Conservation (phyloP, 179 eudicot species). For the Camellia oleifera region DNA sequence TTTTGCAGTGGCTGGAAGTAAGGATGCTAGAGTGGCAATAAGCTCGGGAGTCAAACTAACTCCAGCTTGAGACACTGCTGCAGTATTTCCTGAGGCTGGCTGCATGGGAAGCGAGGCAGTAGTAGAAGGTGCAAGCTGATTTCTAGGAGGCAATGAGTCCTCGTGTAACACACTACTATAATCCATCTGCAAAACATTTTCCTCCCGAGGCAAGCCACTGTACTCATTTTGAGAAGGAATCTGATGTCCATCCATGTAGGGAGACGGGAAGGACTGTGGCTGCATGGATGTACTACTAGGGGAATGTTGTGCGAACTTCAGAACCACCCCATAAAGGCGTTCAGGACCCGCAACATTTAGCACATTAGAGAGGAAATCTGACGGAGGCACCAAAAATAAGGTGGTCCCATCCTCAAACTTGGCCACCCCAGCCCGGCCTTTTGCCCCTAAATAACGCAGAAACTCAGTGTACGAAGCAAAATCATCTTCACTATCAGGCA, state of each 20-base stretch:
- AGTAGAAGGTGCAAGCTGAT: conserved; percentile 28
- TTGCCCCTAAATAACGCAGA: conserved; percentile 69
- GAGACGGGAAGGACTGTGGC: conserved; percentile 38
- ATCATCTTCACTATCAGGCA: conserved; percentile 95
- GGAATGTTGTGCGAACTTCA: conserved; percentile 57
- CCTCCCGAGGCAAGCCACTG: conserved; percentile 37
- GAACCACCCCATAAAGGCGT: conserved; percentile 96
- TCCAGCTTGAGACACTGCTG: conserved; percentile 46
- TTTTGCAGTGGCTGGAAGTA: conserved; percentile 54
- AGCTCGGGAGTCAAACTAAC: conserved; percentile 82
- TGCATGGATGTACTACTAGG: conserved; percentile 37
- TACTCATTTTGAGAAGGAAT: conserved; percentile 43
- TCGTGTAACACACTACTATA: conserved; percentile 36
- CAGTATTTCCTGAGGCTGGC: conserved; percentile 34
- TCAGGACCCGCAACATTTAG: conserved; percentile 80
- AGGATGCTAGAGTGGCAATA: conserved; percentile 75
- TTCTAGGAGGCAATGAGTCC: conserved; percentile 33
- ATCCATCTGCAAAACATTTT: conserved; percentile 34
- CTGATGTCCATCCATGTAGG: conserved; percentile 34
- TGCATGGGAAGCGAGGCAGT: conserved; percentile 22
- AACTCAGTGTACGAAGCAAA: conserved; percentile 95
- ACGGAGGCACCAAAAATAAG: conserved; percentile 94
- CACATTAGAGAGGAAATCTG: conserved; percentile 74
- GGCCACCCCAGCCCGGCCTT: conserved; percentile 91
- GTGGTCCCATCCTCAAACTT: conserved; percentile 96